phyloP scores from a whole-genome alignment of 75 land plant species.

The Picea sitchensis region DNA sequence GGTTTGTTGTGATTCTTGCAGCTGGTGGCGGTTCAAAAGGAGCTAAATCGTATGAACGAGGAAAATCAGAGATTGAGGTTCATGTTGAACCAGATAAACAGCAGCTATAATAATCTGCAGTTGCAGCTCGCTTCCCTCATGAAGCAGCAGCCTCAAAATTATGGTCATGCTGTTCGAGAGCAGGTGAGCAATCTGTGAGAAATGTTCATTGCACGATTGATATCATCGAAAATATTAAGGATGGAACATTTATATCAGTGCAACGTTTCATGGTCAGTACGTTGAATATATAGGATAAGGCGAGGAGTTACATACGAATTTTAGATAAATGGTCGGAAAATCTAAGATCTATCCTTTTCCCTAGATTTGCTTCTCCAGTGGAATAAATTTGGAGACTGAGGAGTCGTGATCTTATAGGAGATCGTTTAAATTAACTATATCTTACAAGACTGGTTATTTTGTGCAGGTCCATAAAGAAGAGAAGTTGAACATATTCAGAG shows the following conservation, averaged over 20 bases:
- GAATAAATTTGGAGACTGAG: too few relatives aligned
- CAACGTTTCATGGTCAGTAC: too few relatives aligned
- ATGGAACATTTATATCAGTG: too few relatives aligned
- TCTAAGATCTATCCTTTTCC: not conserved
- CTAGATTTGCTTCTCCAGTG: not conserved
- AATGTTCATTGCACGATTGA: not conserved
- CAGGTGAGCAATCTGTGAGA: not conserved
- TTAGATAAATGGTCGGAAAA: too few relatives aligned
- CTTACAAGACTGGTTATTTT: not conserved
- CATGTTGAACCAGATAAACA: conserved; percentile 1
- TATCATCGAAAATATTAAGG: not conserved
- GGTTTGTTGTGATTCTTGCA: not conserved
- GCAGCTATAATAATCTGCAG: not conserved
- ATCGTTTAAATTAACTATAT: too few relatives aligned
- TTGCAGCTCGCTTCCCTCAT: not conserved
- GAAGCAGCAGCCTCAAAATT: not conserved
- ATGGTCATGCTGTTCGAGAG: not conserved
- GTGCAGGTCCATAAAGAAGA: not conserved
- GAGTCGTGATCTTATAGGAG: too few relatives aligned
- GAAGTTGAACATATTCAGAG: not conserved
- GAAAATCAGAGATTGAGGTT: conserved; percentile 4
- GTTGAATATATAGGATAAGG: too few relatives aligned
- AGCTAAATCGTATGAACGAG: not conserved
- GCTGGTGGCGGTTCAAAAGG: not conserved
- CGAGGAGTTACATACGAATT: too few relatives aligned